A percentile compares a stretch with the other conserved stretches of the same genome.
Conservation (phyloP, 805 yeast species). For the Zygosaccharomyces siamensis region DNA sequence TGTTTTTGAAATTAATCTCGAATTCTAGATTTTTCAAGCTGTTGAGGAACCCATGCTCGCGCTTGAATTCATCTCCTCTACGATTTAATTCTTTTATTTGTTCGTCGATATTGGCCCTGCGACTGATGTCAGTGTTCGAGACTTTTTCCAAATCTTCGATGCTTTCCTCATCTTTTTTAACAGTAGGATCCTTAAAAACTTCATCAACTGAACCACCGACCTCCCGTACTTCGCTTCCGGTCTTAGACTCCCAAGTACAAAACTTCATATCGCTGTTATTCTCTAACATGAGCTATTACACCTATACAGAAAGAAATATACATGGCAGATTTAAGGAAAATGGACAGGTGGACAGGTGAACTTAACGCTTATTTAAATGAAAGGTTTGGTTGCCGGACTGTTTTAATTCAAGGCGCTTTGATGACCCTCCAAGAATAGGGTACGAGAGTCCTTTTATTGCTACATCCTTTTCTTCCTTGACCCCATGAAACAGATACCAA, state of each 20-base stretch:
- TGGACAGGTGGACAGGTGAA: too few species aligned
- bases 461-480: too few species aligned
- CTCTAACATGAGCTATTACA: too few species aligned
- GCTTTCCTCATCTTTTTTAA: conserved; percentile 10
- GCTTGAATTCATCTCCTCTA: conserved; percentile 23
- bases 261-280: not conserved
- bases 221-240: conserved; percentile 1
- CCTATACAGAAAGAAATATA: too few species aligned
- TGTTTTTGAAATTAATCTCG: conserved; percentile 42
- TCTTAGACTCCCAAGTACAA: not conserved
- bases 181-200: conserved; percentile 11
- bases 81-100: conserved; percentile 38
- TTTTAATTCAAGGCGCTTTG: too few species aligned
- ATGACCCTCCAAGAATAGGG: too few species aligned
- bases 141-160: conserved; percentile 5
- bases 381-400: too few species aligned
- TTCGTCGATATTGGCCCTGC: conserved; percentile 36
- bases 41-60: conserved; percentile 36
- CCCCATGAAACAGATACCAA: too few species aligned
- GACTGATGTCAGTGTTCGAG: conserved; percentile 7
- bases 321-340: too few species aligned
- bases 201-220: conserved; percentile 5
- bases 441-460: too few species aligned
- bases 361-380: too few species aligned
- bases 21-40: conserved; percentile 37